A percentile compares a stretch with the other conserved stretches of the same genome.
phyloP scores from a whole-genome alignment of 2,329 filamentous ascomycete species.

The Penicillium sp. region DNA sequence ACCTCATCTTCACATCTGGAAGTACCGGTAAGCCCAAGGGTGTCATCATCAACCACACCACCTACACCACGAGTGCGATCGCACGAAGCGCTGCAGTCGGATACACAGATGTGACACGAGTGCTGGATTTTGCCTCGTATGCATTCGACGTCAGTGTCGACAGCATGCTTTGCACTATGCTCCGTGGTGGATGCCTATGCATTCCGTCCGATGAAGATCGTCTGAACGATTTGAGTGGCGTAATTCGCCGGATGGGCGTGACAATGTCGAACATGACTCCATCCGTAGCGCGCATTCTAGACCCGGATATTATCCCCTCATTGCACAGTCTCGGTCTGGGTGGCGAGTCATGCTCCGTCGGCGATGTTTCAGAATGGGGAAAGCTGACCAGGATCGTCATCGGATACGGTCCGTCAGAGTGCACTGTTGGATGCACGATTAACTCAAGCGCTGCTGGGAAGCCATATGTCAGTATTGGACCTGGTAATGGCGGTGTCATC shows the following conservation, averaged over 20 bases:
- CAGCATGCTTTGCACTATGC: neutral
- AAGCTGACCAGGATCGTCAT: constrained; percentile 9
- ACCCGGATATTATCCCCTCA: neutral
- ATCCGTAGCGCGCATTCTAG: constrained; percentile 7
- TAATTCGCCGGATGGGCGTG: constrained; percentile 2
- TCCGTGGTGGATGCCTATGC: neutral
- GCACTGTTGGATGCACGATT: constrained; percentile 10
- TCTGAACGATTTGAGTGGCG: constrained; percentile 11
- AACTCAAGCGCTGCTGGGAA: constrained; percentile 11
- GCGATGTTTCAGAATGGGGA: constrained; percentile 13
- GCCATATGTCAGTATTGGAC: constrained; percentile 22
- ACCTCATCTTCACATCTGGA: constrained; percentile 49
- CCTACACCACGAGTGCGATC: constrained; percentile 10
- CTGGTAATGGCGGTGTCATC: constrained; percentile 10
- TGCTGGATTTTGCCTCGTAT: neutral
- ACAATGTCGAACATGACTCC: constrained; percentile 8
- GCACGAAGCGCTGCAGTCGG: constrained; percentile 10
- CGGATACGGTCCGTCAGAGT: constrained; percentile 18
- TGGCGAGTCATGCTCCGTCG: constrained; percentile 11
- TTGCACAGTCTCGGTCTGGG: constrained; percentile 8
- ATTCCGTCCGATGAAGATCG: neutral
- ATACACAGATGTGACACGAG: constrained; percentile 6
- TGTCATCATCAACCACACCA: constrained; percentile 20
- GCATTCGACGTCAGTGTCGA: constrained; percentile 2
- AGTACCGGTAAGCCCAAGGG: constrained; percentile 34